Evolutionary conservation across 2,329 filamentous ascomycete species (phyloP).

Genomic region (Aureobasidium leucospermi): DNA sequence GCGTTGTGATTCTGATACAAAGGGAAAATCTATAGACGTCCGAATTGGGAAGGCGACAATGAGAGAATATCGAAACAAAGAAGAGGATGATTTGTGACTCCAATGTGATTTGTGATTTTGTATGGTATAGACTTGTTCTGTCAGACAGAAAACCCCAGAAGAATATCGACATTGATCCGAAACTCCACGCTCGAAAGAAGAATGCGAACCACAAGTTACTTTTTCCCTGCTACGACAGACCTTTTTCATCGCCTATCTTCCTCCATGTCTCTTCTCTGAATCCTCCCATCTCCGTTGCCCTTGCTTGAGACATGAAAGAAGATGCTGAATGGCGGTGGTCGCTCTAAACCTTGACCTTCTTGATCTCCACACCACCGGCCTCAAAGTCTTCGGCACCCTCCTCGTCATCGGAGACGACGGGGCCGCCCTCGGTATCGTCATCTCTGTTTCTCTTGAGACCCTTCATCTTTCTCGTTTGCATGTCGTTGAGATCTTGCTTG

Average conservation of each 20-base stretch:
- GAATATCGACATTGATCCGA: background rate
- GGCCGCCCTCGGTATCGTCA: constrained; percentile 48
- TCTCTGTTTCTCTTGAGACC: constrained; percentile 79
- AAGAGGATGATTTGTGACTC: no score
- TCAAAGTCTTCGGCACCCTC: constrained; percentile 13
- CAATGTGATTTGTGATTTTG: background rate
- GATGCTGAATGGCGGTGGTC: background rate
- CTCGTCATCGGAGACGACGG: constrained; percentile 22
- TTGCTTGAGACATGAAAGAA: no score
- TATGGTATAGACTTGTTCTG: background rate
- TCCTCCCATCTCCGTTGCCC: no score
- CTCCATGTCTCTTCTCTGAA: no score
- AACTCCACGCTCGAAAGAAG: constrained; percentile 16
- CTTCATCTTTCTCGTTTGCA: constrained; percentile 99
- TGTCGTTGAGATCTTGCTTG: constrained; percentile 74
- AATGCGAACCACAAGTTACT: background rate
- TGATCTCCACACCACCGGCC: constrained; percentile 15
- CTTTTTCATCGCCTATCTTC: background rate
- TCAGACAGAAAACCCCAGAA: background rate
- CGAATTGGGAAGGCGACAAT: no score
- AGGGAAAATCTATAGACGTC: no score
- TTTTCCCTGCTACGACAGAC: background rate
- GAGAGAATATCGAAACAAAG: no score
- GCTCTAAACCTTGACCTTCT: constrained; percentile 16
- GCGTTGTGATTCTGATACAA: no score